Evolutionary conservation across 179 eudicot species (phyloP).

Genomic region (Actinidia chinensis): DNA sequence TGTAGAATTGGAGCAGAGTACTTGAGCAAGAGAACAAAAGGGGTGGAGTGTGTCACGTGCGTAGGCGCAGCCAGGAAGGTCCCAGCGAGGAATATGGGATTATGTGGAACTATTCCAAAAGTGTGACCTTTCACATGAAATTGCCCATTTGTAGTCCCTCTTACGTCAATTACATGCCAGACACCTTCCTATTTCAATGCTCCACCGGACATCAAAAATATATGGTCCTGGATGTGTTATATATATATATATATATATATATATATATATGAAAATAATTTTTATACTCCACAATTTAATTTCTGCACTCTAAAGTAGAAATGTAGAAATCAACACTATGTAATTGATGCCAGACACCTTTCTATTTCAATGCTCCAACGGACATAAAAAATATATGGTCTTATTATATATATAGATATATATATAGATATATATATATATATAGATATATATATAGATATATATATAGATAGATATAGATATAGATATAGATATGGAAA

Average conservation of each 20-base stretch:
- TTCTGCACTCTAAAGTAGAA: no score
- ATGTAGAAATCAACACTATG: no score
- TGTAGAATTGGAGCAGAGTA: not conserved
- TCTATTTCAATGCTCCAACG: no score
- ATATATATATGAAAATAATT: not conserved
- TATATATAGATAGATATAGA: no score
- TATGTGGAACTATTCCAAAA: slow-evolving; percentile 14
- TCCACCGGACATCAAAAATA: not conserved
- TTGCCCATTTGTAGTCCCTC: slow-evolving; percentile 20
- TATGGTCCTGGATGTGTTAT: slow-evolving; percentile 25
- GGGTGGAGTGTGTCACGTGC: slow-evolving; percentile 27
- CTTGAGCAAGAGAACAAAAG: slow-evolving; percentile 12
- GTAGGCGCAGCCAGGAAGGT: slow-evolving; percentile 10
- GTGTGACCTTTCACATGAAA: slow-evolving; percentile 25
- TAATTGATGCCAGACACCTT: no score
- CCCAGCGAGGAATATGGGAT: slow-evolving; percentile 7
- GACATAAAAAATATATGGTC: no score
- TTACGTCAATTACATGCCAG: slow-evolving; percentile 25
- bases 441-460: no score
- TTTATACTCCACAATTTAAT: no score
- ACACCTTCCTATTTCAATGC: not conserved
- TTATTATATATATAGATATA: no score
- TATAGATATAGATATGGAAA: no score
- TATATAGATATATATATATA: no score
- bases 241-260: not conserved